Percentiles rank a stretch among this genome's conserved stretches.
phyloP scores from a whole-genome alignment of 495 filamentous ascomycete species.

The Eremomyces bilateralis region DNA sequence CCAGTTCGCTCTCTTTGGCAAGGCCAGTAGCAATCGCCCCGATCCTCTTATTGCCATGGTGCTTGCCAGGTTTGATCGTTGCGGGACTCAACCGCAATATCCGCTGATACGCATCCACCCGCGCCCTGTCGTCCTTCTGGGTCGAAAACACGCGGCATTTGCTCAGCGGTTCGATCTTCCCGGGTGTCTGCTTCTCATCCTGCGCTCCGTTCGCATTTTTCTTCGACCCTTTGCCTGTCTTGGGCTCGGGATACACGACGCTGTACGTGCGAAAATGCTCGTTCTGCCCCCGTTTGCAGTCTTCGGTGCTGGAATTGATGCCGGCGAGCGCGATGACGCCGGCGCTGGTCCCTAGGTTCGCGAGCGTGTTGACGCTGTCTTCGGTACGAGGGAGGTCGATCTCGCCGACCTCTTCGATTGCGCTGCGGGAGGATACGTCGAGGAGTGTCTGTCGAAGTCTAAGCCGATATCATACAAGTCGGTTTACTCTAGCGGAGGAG shows the following conservation, averaged over 20 bases:
- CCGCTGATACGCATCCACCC: slow-evolving; percentile 69
- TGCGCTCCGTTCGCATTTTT: slow-evolving; percentile 9
- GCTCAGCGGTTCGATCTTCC: slow-evolving; percentile 12
- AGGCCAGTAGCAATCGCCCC: slow-evolving; percentile 57
- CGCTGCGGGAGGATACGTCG: slow-evolving; percentile 36
- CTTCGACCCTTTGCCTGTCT: slow-evolving; percentile 9
- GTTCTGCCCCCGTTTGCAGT: slow-evolving; percentile 58
- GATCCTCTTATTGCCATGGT: slow-evolving; percentile 31
- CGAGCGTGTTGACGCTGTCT: slow-evolving; percentile 76
- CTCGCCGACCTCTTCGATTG: slow-evolving; percentile 44
- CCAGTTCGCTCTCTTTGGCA: slow-evolving; percentile 50
- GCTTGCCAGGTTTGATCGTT: slow-evolving; percentile 19
- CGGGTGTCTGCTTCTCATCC: slow-evolving; percentile 21
- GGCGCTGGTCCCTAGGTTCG: slow-evolving; percentile 29
- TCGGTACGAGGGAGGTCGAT: slow-evolving; percentile 69
- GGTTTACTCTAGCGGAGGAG: too few species aligned
- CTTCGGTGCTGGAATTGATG: slow-evolving; percentile 58
- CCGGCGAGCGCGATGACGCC: slow-evolving; percentile 47
- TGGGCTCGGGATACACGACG: slow-evolving; percentile 27
- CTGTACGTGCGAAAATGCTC: slow-evolving; percentile 70
- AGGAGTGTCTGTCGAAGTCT: slow-evolving; percentile 37
- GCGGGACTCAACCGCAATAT: slow-evolving; percentile 47
- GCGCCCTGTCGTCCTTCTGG: slow-evolving; percentile 15
- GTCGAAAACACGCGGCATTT: slow-evolving; percentile 33
- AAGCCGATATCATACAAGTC: not conserved